phyloP scores from a whole-genome alignment of 495 filamentous ascomycete species.

The Hypoxylon subgilvum region DNA sequence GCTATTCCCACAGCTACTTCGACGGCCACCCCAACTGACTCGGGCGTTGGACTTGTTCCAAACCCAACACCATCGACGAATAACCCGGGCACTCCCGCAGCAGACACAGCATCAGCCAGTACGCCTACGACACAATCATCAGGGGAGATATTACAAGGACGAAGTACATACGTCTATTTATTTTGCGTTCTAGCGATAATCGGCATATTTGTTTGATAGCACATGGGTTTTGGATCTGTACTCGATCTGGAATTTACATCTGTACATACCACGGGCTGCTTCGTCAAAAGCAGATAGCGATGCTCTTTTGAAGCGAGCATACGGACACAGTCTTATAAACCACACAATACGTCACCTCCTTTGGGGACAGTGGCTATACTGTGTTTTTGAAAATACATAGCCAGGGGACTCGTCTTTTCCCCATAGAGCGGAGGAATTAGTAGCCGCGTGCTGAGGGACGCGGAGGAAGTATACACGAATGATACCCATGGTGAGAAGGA shows the following conservation, averaged over 20 bases:
- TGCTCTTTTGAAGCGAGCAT: neutral
- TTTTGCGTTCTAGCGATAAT: conserved; percentile 13
- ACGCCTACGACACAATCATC: conserved; percentile 15
- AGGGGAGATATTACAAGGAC: conserved; percentile 15
- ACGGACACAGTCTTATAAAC: neutral
- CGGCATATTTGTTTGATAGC: conserved; percentile 16
- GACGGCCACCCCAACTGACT: conserved; percentile 9
- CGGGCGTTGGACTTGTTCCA: conserved; percentile 24
- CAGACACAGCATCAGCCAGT: conserved; percentile 12
- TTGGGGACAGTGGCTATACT: conserved; percentile 6
- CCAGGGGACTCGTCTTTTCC: neutral
- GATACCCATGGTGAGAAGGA: conserved; percentile 24
- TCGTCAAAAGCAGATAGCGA: conserved; percentile 1
- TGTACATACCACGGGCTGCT: conserved; percentile 13
- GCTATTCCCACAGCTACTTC: conserved; percentile 17
- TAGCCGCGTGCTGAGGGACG: neutral
- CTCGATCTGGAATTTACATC: conserved; percentile 8
- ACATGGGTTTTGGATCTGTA: neutral
- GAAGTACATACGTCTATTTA: conserved; percentile 6
- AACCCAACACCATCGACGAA: conserved; percentile 6
- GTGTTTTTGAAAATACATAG: conserved; percentile 4
- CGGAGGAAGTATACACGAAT: conserved; percentile 16
- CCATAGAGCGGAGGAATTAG: neutral
- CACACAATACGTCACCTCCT: neutral
- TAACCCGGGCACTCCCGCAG: conserved; percentile 1